Conservation (phyloP, 495 filamentous ascomycete genomes). For the Aspergillus ellipticus region DNA sequence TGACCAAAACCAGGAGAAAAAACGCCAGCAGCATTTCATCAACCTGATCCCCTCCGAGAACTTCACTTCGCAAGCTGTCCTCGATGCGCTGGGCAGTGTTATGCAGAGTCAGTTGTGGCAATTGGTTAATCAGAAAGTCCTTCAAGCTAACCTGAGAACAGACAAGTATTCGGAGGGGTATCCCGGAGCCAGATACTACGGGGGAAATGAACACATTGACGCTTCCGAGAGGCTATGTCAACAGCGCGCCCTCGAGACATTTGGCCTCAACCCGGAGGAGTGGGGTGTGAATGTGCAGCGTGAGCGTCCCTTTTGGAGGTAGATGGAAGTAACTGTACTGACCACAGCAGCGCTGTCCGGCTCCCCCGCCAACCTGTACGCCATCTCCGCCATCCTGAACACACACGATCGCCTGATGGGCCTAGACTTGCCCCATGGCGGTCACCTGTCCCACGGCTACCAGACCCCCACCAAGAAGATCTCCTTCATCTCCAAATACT, state of each 20-base stretch:
- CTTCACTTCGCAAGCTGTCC: conserved; percentile 95
- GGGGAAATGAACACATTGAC: conserved; percentile 95
- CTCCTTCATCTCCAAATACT: conserved; percentile 96
- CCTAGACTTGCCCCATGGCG: conserved; percentile 91
- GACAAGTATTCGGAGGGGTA: conserved; percentile 99
- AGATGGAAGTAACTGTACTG: background rate
- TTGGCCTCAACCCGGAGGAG: conserved; percentile 74
- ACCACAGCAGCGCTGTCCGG: conserved; percentile 73
- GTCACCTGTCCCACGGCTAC: conserved; percentile 96
- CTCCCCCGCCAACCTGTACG: conserved; percentile 92
- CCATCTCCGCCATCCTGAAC: conserved; percentile 88
- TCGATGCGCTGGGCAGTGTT: conserved; percentile 93
- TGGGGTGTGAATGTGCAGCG: conserved; percentile 99
- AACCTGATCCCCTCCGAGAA: conserved; percentile 99
- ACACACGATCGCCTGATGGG: conserved; percentile 96
- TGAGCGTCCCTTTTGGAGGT: conserved; percentile 38
- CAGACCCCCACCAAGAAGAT: conserved; percentile 98
- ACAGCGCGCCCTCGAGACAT: conserved; percentile 80
- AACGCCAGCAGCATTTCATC: conserved; percentile 93
- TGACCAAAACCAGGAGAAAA: conserved; percentile 69
- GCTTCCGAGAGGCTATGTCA: conserved; percentile 87
- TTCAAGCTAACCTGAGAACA: conserved; percentile 26
- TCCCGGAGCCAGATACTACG: conserved; percentile 94
- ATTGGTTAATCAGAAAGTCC: conserved; percentile 8
- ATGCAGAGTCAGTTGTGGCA: conserved; percentile 78